phyloP scores from a whole-genome alignment of 2,329 filamentous ascomycete species.

The Dothiorella sarmentorum region DNA sequence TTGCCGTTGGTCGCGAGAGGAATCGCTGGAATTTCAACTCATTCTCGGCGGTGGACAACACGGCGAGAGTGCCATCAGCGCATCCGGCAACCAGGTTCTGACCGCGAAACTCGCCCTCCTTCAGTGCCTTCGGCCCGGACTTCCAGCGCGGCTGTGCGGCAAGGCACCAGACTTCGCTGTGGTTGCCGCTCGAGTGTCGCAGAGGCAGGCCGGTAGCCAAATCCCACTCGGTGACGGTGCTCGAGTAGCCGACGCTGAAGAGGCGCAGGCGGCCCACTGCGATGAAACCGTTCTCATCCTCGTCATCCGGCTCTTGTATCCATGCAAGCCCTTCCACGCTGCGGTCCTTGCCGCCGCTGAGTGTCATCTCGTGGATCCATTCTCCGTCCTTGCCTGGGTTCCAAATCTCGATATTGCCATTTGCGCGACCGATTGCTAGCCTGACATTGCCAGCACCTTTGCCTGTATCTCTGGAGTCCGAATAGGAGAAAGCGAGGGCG shows the following conservation, averaged over 20 bases:
- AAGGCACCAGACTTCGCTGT: conserved; percentile 96
- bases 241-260: conserved; percentile 95
- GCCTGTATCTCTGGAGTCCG: conserved; percentile 40
- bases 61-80: conserved; percentile 81
- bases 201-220: conserved; percentile 72
- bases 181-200: conserved; percentile 83
- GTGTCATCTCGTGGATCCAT: conserved; percentile 88
- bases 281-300: conserved; percentile 56
- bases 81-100: conserved; percentile 80
- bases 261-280: conserved; percentile 73
- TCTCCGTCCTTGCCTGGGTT: conserved; percentile 69
- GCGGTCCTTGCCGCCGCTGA: conserved; percentile 77
- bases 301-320: conserved; percentile 80
- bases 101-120: conserved; percentile 24
- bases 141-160: conserved; percentile 71
- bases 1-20: conserved; percentile 71
- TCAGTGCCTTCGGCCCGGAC: conserved; percentile 20
- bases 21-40: conserved; percentile 77
- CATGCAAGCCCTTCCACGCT: conserved; percentile 89
- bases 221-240: conserved; percentile 93
- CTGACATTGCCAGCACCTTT: conserved; percentile 41
- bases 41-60: conserved; percentile 81
- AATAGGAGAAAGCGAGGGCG: conserved; percentile 87
- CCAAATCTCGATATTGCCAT: conserved; percentile 98
- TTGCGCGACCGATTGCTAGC: conserved; percentile 85